These are phyloP conservation scores for Chlamydomonas eustigma DNA, from an alignment of 139 green algal genomes.

Conservation along the genomic window DNA sequence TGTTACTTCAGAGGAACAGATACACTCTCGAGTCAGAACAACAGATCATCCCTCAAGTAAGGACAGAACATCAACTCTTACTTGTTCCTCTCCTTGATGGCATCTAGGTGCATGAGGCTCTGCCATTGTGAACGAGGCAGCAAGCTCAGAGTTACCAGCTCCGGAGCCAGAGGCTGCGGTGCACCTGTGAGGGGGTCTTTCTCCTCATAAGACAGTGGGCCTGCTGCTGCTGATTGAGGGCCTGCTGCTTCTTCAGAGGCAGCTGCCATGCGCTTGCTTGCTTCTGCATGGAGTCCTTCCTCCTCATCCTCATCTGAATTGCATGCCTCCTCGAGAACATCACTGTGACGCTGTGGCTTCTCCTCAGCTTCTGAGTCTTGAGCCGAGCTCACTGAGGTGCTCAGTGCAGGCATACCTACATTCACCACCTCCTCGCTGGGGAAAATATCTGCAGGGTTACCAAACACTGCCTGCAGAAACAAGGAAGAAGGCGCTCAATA, in stretches of 20 bases:
- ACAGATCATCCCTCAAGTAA: too few relatives aligned
- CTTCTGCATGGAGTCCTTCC: not conserved
- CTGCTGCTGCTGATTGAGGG: too few relatives aligned
- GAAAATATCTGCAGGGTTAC: conserved; percentile 24
- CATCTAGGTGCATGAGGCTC: conserved; percentile 79
- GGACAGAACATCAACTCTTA: conserved; percentile 16
- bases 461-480: conserved; percentile 48
- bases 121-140: conserved; percentile 87
- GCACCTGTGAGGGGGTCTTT: conserved; percentile 40
- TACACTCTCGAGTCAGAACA: too few relatives aligned
- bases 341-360: not conserved
- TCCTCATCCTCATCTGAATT: conserved; percentile 1
- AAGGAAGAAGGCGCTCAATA: too few relatives aligned
- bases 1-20: too few relatives aligned
- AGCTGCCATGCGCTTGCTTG: too few relatives aligned
- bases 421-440: conserved; percentile 30
- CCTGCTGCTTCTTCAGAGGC: not conserved
- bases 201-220: conserved; percentile 16
- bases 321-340: not conserved
- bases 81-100: conserved; percentile 91
- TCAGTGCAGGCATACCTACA: conserved; percentile 37
- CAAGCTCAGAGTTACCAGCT: conserved; percentile 80
- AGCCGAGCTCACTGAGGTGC: not conserved
- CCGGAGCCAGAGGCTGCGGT: conserved; percentile 57
- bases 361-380: not conserved